Evolutionary conservation across 352 stramenopile species (phyloP).

Genomic region (Globisporangium cylindrosporum): DNA sequence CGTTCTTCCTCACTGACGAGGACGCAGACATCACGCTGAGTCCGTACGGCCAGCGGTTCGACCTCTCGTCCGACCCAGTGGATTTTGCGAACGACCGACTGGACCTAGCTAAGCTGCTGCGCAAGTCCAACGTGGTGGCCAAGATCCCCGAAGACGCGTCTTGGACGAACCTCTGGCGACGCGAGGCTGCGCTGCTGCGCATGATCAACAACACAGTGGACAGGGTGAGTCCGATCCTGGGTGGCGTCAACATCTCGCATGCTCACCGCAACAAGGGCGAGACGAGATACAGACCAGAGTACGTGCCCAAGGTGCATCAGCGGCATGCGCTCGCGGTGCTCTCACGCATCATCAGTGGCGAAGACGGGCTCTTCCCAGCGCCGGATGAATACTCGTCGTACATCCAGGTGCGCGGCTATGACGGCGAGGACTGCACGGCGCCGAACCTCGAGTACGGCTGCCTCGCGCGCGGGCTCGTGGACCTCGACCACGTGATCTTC

Average conservation of each 20-base stretch:
- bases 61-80: slow-evolving; percentile 56
- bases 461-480: slow-evolving; percentile 45
- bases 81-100: slow-evolving; percentile 56
- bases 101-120: slow-evolving; percentile 40
- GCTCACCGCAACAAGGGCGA: slow-evolving; percentile 39
- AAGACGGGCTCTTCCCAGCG: slow-evolving; percentile 50
- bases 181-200: slow-evolving; percentile 36
- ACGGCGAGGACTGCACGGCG: slow-evolving; percentile 42
- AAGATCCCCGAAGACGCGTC: slow-evolving; percentile 57
- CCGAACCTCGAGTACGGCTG: slow-evolving; percentile 55
- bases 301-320: slow-evolving; percentile 37
- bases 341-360: slow-evolving; percentile 36
- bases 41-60: slow-evolving; percentile 52
- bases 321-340: slow-evolving; percentile 37
- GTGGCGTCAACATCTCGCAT: slow-evolving; percentile 59
- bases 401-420: slow-evolving; percentile 36
- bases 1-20: slow-evolving; percentile 71
- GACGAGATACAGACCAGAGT: slow-evolving; percentile 27
- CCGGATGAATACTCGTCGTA: slow-evolving; percentile 48
- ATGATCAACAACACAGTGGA: slow-evolving; percentile 42
- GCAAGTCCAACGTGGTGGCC: slow-evolving; percentile 26
- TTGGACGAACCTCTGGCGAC: slow-evolving; percentile 50
- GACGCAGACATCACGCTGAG: slow-evolving; percentile 35
- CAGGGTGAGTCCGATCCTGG: slow-evolving; percentile 42
- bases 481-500: slow-evolving; percentile 44